A percentile compares a stretch with the other conserved stretches of the same genome.
These are phyloP conservation scores for Penicillium alfredii DNA, from an alignment of 495 filamentous ascomycete species.

Conservation along the genomic window DNA sequence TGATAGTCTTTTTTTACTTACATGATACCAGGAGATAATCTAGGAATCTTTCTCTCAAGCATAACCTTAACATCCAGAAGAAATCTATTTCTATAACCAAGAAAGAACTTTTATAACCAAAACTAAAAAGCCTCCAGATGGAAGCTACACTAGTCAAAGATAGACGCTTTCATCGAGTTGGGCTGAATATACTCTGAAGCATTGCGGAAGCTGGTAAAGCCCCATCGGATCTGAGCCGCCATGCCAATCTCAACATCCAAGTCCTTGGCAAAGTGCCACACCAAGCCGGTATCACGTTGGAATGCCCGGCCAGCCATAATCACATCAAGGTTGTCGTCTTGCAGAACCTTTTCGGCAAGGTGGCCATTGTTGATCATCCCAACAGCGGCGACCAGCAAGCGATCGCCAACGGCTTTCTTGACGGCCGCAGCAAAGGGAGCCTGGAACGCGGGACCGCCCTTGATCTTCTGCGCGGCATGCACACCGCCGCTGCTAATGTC, in stretches of 20 bases:
- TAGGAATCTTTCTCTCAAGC: no score
- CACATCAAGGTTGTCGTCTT: slow-evolving; percentile 55
- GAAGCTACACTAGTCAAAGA: no score
- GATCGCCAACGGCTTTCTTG: slow-evolving; percentile 57
- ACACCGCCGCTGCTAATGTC: slow-evolving; percentile 61
- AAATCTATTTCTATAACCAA: no score
- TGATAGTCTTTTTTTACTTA: no score
- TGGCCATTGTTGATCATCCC: slow-evolving; percentile 57
- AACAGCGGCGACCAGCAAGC: slow-evolving; percentile 54
- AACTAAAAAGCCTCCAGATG: no score
- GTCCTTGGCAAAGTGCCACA: slow-evolving; percentile 66
- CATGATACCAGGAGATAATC: no score
- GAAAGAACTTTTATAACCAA: no score
- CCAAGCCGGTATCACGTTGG: slow-evolving; percentile 62
- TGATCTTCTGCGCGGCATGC: slow-evolving; percentile 55
- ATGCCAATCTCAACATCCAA: slow-evolving; percentile 55
- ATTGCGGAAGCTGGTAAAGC: slow-evolving; percentile 33
- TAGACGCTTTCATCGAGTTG: slow-evolving; percentile 32
- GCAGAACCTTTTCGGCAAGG: slow-evolving; percentile 51
- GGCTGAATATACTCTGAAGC: slow-evolving; percentile 33
- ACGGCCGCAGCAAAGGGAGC: slow-evolving; percentile 55
- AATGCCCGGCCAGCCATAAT: slow-evolving; percentile 60
- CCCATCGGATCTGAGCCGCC: slow-evolving; percentile 65
- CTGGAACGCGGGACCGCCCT: slow-evolving; percentile 57
- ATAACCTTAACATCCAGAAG: no score